Evolutionary conservation across 345 rosid species (phyloP).

Genomic region (Microcos paniculata): DNA sequence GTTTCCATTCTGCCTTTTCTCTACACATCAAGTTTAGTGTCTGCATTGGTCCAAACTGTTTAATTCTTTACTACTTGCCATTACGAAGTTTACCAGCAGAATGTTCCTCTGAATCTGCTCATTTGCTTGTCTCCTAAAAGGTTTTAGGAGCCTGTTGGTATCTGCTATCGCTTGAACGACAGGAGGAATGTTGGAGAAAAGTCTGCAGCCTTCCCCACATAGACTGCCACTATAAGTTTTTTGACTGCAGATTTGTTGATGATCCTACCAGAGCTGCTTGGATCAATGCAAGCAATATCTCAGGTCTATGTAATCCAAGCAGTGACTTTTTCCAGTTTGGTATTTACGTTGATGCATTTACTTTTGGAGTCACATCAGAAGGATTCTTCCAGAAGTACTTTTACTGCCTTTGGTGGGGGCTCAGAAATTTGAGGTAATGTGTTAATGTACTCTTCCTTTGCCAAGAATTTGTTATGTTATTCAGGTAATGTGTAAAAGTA

Average conservation of each 20-base stretch:
- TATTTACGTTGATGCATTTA: conserved; percentile 70
- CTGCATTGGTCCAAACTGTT: background rate
- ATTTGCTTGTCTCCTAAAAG: conserved; percentile 27
- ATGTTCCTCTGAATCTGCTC: background rate
- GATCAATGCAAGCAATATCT: conserved; percentile 68
- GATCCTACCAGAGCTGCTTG: conserved; percentile 45
- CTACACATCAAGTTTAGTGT: background rate
- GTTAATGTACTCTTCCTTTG: too few relatives aligned
- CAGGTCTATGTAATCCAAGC: conserved; percentile 47
- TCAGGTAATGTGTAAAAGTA: background rate
- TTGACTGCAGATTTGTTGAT: conserved; percentile 54
- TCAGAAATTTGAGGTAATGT: conserved; percentile 41
- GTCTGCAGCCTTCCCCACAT: conserved; percentile 50
- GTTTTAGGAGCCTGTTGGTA: conserved; percentile 98
- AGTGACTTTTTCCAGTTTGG: conserved; percentile 59
- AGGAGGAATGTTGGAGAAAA: conserved; percentile 86
- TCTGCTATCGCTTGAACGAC: conserved; percentile 75
- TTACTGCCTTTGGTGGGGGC: conserved; percentile 96
- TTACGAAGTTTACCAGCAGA: background rate
- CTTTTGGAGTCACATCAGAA: conserved; percentile 49
- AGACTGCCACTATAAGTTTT: conserved; percentile 50
- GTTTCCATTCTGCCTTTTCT: background rate
- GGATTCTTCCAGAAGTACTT: conserved; percentile 76
- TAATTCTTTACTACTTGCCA: background rate
- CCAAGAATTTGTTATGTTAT: background rate